Conservation (phyloP, 257 asterid genomes). For the Penstemon newberryi region DNA sequence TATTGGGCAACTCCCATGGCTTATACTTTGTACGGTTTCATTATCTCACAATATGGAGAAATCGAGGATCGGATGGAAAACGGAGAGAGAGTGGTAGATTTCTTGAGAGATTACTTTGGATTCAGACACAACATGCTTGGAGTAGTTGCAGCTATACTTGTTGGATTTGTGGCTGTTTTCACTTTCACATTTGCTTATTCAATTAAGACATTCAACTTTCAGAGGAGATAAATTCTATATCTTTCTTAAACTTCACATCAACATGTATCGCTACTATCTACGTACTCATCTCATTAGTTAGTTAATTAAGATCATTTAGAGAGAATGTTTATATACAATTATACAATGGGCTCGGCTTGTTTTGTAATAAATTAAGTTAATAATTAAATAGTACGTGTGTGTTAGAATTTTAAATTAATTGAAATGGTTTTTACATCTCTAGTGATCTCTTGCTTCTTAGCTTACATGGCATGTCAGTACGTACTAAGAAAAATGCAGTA, state of each 20-base stretch:
- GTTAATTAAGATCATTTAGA: too few species aligned
- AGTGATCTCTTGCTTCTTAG: too few species aligned
- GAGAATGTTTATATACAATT: too few species aligned
- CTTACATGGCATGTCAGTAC: too few species aligned
- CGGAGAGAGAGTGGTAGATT: slow-evolving; percentile 29
- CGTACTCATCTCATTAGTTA: background rate
- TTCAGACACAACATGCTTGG: slow-evolving; percentile 40
- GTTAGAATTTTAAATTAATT: too few species aligned
- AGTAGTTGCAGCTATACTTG: slow-evolving; percentile 31
- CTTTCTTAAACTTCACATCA: background rate
- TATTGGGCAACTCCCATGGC: slow-evolving; percentile 66
- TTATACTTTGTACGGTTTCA: slow-evolving; percentile 64
- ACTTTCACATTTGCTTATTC: slow-evolving; percentile 38
- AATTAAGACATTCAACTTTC: slow-evolving; percentile 48
- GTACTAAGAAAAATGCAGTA: too few species aligned
- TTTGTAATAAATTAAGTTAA: too few species aligned
- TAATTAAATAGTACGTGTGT: too few species aligned
- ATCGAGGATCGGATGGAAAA: slow-evolving; percentile 27
- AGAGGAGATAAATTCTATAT: slow-evolving; percentile 33
- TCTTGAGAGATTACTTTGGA: slow-evolving; percentile 38
- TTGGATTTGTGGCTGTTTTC: slow-evolving; percentile 35
- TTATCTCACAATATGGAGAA: slow-evolving; percentile 70
- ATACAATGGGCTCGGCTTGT: too few species aligned
- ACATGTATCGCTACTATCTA: background rate
- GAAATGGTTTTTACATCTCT: too few species aligned